These are phyloP conservation scores for Zasmidium angulare DNA, from an alignment of 2,329 filamentous ascomycete species.

Conservation along the genomic window DNA sequence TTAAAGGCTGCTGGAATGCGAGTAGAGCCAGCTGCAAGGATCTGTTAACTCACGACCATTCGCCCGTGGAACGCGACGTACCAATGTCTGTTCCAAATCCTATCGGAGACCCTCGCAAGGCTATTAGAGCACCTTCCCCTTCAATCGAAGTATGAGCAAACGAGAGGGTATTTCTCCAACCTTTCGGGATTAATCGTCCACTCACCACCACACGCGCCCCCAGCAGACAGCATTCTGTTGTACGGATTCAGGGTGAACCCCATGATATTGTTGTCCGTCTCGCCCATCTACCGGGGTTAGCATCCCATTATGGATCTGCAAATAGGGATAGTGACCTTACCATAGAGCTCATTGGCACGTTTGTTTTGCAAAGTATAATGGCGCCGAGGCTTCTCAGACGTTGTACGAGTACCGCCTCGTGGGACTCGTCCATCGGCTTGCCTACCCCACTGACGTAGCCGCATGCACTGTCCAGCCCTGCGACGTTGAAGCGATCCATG, in stretches of 20 bases:
- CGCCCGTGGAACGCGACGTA: background rate
- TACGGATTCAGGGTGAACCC: slow-evolving; percentile 21
- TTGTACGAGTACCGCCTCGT: background rate
- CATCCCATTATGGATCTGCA: too few relatives aligned
- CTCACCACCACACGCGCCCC: slow-evolving; percentile 21
- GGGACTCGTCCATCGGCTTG: background rate
- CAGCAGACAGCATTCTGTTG: slow-evolving; percentile 17
- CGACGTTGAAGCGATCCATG: background rate
- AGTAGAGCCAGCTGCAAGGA: slow-evolving; percentile 11
- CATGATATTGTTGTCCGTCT: slow-evolving; percentile 23
- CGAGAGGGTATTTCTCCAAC: background rate
- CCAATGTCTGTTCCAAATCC: slow-evolving; percentile 21
- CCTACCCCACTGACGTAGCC: background rate
- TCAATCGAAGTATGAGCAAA: background rate
- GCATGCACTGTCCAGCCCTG: background rate
- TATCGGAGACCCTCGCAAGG: slow-evolving; percentile 20
- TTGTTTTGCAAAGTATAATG: background rate
- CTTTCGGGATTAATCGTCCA: background rate
- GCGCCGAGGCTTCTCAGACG: background rate
- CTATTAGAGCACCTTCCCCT: slow-evolving; percentile 24
- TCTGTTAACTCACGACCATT: background rate
- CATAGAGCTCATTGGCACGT: background rate
- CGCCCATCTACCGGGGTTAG: slow-evolving; percentile 14
- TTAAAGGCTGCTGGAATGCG: slow-evolving; percentile 24
- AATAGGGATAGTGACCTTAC: too few relatives aligned